Percentiles rank a stretch among this genome's conserved stretches.
Evolutionary conservation across 768 basidiomycete genomes (phyloP).

Genomic region (Hirschioporus abietinus): DNA sequence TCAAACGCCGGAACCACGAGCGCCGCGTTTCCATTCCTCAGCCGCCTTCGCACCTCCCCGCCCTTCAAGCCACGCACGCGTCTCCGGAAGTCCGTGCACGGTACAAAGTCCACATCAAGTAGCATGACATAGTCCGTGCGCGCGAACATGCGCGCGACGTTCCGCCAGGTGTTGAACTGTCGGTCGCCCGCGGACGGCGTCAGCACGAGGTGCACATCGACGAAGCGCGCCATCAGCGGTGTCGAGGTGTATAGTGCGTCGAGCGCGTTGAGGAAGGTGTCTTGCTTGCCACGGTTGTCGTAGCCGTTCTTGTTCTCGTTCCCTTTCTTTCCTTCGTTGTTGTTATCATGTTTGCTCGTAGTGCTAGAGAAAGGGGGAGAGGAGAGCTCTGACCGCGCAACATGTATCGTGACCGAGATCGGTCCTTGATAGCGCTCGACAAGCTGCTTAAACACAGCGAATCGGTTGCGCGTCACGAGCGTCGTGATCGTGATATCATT

Average conservation of each 20-base stretch:
- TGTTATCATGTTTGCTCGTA: not conserved
- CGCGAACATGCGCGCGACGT: slow-evolving; percentile 78
- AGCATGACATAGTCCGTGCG: slow-evolving; percentile 84
- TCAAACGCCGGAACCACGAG: slow-evolving; percentile 87
- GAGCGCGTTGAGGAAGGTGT: slow-evolving; percentile 53
- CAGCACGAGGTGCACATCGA: slow-evolving; percentile 84
- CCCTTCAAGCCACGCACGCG: slow-evolving; percentile 41
- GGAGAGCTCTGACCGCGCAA: slow-evolving; percentile 37
- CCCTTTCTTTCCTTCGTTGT: not conserved
- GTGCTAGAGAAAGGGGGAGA: slow-evolving; percentile 11
- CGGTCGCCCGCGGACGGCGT: slow-evolving; percentile 54
- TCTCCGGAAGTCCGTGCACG: slow-evolving; percentile 75
- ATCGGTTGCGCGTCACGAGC: slow-evolving; percentile 73
- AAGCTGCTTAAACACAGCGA: slow-evolving; percentile 65
- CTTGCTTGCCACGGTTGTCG: slow-evolving; percentile 3
- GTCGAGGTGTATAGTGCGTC: slow-evolving; percentile 64
- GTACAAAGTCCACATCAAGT: slow-evolving; percentile 85
- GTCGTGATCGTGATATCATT: slow-evolving; percentile 85
- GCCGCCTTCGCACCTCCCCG: slow-evolving; percentile 34
- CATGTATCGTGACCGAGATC: slow-evolving; percentile 79
- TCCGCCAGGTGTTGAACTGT: slow-evolving; percentile 89
- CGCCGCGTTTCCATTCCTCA: slow-evolving; percentile 58
- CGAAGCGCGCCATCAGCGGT: slow-evolving; percentile 56
- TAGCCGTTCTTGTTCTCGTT: not conserved
- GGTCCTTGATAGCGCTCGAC: slow-evolving; percentile 79